Base-by-base conservation (phyloP, 2,329 filamentous ascomycete genomes). In the Neopestalotiopsis rosae region DNA sequence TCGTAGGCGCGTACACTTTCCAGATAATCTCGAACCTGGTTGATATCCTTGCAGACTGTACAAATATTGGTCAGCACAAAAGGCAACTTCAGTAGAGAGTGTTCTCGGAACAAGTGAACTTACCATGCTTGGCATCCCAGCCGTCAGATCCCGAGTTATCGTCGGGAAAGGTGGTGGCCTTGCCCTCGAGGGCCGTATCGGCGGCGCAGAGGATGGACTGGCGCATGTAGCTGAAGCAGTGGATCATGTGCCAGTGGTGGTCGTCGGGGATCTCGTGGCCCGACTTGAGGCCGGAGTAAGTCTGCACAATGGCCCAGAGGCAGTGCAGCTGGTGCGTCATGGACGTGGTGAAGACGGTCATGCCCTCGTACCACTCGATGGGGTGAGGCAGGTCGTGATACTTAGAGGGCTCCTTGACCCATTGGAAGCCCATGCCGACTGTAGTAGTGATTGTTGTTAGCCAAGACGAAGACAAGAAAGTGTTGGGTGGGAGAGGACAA, bases 201-300 rank as follows among this genome's bases (percentile, higher is more conserved):
- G 81, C 80, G 34, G 77, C 80, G 74, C 83, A 85, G 79, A 84
- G 80, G 69, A 85, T 81, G 52, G 81, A 81, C 73, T 85, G 81
- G 12, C 83, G 77, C 76, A 85, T 80, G 74, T 85, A 85, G 72
- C 82, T 81, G 74, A 85, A 83, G 77, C 83, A 85, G 77, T 85
- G 83, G 66, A 82, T 81, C 78, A 85, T 82, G 74, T 85, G 83
- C 80, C 81, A 83, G 74, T 84, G 81, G 74, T 83, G 81, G 70
- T 84, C 82, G 30, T 81, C 77, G 20, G 81, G 81, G 49, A 84
- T 76, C 59, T 77, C 72, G 70, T 81, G 79, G 68, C 78, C 77
- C 2, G 80, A 78, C 61, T 76, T 79, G 62, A 84, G 74, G 28
- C 81, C 82, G 0, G 81, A 83, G 76, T 83, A 84, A 5, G 80